Evolutionary conservation across 1,139 yeast species (phyloP), one percentile per base, ranked within the genome.

Genomic region (Saccharomyces hybrid): DNA sequence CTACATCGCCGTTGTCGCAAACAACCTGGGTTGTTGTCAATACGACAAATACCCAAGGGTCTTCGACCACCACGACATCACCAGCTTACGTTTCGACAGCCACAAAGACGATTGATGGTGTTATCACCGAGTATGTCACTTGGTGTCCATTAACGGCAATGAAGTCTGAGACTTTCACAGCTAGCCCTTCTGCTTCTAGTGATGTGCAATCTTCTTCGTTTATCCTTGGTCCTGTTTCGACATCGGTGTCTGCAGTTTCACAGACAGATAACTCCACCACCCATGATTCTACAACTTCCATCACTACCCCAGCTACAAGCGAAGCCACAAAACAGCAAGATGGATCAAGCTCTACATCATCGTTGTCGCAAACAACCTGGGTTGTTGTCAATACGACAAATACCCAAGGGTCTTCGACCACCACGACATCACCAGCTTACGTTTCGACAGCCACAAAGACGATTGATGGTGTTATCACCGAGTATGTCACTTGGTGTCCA

Each of bases 401-500:
- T 32, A 32, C 38, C 16, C 38, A 32, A 32, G 38, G 38, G 16
- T 32, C 38, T 46, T 13, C 27, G 26, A 19, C 42, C 14, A 25
- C 19, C 13, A 70, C 51, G 62, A 63, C 44, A 6, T 29, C 48
- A 11, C 32, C 32, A 7, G 57, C 59, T 9, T 50, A 50, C 32
- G 66, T 73, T 47, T 57, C 65, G 5, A 61, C 66, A 1, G 74
- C 76, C 54, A 75, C 80, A 55, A 69, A 71, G 50, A 77, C 81
- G 48, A 71, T 72, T 46, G 62, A 71, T 51, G 81, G 78, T 54
- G 71, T 71, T 47, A 70, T 66, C 54, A 78, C 82, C 49, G 66
- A 67, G 47, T 77, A 75, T 74, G 77, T 82, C 60, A 79, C 83
- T 54, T 70, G 75, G 68, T 78, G 82, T 59, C 81, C 80, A 57